These are phyloP conservation scores for Cryptococcus depauperatus DNA, from an alignment of 1,284 basidiomycete genomes.

Conservation along the genomic window DNA sequence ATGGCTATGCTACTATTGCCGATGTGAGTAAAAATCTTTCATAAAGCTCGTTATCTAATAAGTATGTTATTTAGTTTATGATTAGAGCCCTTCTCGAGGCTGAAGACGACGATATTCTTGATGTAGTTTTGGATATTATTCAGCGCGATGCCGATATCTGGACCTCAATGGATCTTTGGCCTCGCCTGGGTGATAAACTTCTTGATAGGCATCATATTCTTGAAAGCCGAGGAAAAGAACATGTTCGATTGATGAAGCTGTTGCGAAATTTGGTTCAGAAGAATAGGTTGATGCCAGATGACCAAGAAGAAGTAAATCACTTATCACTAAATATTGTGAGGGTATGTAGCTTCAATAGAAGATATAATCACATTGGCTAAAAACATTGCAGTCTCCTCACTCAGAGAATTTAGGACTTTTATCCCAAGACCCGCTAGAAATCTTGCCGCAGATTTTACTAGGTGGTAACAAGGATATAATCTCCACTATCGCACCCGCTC, in stretches of 20 bases:
- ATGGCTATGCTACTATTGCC: slow-evolving; percentile 34
- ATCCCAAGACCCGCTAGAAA: background rate
- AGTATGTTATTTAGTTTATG: slow-evolving; percentile 16
- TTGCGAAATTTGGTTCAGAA: slow-evolving; percentile 23
- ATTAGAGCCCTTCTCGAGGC: slow-evolving; percentile 29
- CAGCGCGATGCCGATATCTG: slow-evolving; percentile 37
- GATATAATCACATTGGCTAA: too few relatives aligned
- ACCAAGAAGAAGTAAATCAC: slow-evolving; percentile 25
- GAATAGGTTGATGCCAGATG: slow-evolving; percentile 27
- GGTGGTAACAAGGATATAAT: slow-evolving; percentile 16
- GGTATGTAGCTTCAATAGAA: slow-evolving; percentile 12
- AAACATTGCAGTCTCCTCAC: too few relatives aligned
- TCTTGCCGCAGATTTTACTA: slow-evolving; percentile 18
- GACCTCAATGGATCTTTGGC: slow-evolving; percentile 42
- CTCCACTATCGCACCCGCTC: slow-evolving; percentile 17
- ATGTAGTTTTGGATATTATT: slow-evolving; percentile 33
- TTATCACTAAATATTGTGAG: slow-evolving; percentile 14
- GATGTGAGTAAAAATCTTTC: slow-evolving; percentile 25
- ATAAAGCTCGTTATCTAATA: background rate
- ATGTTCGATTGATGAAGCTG: slow-evolving; percentile 20
- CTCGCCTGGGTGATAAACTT: slow-evolving; percentile 28
- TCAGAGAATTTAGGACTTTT: too few relatives aligned
- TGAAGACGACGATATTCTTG: slow-evolving; percentile 33
- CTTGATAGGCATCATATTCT: slow-evolving; percentile 30
- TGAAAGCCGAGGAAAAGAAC: slow-evolving; percentile 20